Percentiles rank a stretch among this genome's conserved stretches.
These are phyloP conservation scores for Pigoraptor vietnamica DNA, from an alignment of 78 protist genomes.

Conservation along the genomic window DNA sequence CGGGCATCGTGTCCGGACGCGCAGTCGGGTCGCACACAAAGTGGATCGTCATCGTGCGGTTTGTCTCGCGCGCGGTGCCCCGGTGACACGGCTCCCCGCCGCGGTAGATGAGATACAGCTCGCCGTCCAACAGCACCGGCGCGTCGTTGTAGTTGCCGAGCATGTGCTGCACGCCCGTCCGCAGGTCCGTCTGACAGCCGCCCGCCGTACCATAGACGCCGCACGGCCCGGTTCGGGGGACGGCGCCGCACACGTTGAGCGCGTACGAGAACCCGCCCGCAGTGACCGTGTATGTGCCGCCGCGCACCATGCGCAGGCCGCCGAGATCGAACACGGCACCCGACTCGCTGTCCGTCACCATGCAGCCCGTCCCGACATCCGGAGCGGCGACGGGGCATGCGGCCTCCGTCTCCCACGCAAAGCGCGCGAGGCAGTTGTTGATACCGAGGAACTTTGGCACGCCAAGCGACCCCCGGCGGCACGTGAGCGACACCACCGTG, in stretches of 20 bases:
- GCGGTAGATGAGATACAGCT: neutral
- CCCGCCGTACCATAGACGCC: neutral
- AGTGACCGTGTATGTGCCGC: neutral
- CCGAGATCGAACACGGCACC: neutral
- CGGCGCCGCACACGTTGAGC: neutral
- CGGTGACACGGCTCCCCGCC: neutral
- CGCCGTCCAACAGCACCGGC: neutral
- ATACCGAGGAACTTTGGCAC: neutral
- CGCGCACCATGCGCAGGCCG: neutral
- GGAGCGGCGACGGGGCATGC: neutral
- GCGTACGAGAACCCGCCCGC: neutral
- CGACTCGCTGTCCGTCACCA: neutral
- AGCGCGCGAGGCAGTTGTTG: neutral
- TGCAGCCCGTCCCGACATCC: neutral
- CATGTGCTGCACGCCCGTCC: neutral
- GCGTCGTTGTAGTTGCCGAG: neutral
- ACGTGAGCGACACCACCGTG: neutral
- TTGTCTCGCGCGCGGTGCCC: neutral
- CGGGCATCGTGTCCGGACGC: neutral
- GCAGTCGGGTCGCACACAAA: neutral
- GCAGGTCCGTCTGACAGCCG: neutral
- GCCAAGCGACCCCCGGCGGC: neutral
- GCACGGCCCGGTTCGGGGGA: neutral
- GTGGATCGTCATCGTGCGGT: neutral
- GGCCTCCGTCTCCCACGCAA: neutral